Evolutionary conservation across 805 yeast species (phyloP), one percentile per base, ranked within the genome.

Genomic region (Kuraishia piskuri): DNA sequence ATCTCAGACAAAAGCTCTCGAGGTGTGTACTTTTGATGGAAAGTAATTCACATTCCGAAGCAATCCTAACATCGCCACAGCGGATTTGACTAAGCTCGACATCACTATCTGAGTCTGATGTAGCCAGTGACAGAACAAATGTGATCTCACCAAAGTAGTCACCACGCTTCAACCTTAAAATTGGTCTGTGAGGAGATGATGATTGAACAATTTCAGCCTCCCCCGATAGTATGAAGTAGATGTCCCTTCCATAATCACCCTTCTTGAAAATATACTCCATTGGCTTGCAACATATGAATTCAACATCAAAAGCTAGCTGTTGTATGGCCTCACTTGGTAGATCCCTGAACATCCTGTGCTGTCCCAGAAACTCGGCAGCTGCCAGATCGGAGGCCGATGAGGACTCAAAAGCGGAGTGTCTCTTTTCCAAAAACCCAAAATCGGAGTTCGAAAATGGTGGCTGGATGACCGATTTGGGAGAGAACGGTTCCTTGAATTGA

Each of bases 131-230:
- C 2, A 80, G 70, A 46, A 86, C 66, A 59, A 86, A 86, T 0
- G 88, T 79, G 84, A 86, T 83, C 64, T 86, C 92, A 22, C 94
- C 94, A 68, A 86, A 85, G 66, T 83, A 85, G 36, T 82, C 76
- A 21, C 87, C 88, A 17, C 80, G 67, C 14, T 31, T 31, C 40
- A 31, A 10, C 40, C n/a, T 31, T 31, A 10, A 12, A 31, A 31
- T 6, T n/a, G 14, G n/a, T 31, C 40, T 10, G 14, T 31, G 40
- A 7, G 40, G 40, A 31, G 40, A n/a, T 3, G 40, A 5, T 31
- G 40, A 31, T 31, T 31, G 80, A 8, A 85, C 55, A 0, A 85
- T 88, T 63, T 87, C 91, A 4, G 85, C 88, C 59, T 81, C 84
- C 9, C 94, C 94, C 58, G 71, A 74, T 8, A 83, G 78, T 23